These are phyloP conservation scores for Penstemon eatonii DNA, from an alignment of 257 asterid genomes.

Conservation along the genomic window DNA sequence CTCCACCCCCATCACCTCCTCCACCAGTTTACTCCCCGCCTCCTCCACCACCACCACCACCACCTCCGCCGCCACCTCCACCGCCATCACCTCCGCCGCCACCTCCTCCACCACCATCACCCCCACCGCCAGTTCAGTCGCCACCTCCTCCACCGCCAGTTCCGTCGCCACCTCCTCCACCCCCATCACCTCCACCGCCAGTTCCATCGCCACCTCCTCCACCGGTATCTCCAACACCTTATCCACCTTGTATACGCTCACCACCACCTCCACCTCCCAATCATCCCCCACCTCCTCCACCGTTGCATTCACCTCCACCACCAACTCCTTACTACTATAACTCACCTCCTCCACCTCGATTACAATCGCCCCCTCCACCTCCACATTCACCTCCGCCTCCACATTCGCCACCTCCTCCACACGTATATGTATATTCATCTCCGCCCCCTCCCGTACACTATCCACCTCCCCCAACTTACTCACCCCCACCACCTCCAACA, in stretches of 20 bases:
- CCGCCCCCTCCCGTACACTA: conserved; percentile 47
- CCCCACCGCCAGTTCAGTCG: conserved; percentile 22
- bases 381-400: neutral
- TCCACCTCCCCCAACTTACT: conserved; percentile 50
- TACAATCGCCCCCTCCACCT: conserved; percentile 27
- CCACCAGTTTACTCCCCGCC: conserved; percentile 23
- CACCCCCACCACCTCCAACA: conserved; percentile 53
- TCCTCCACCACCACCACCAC: neutral
- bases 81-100: conserved; percentile 57
- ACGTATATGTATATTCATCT: conserved; percentile 33
- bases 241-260: too few species aligned
- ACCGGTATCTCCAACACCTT: conserved; percentile 13
- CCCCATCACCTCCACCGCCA: conserved; percentile 37
- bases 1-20: conserved; percentile 37
- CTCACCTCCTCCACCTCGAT: conserved; percentile 33
- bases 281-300: conserved; percentile 41
- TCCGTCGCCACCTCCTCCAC: conserved; percentile 28
- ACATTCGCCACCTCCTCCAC: conserved; percentile 30
- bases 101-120: conserved; percentile 31
- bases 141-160: conserved; percentile 33
- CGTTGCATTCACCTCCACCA: conserved; percentile 41
- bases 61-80: conserved; percentile 29
- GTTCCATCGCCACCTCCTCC: neutral
- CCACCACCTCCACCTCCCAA: conserved; percentile 47
- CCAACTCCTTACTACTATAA: conserved; percentile 39